Evolutionary conservation across 495 filamentous ascomycete species (phyloP).

Genomic region (Penicillium nucicola): DNA sequence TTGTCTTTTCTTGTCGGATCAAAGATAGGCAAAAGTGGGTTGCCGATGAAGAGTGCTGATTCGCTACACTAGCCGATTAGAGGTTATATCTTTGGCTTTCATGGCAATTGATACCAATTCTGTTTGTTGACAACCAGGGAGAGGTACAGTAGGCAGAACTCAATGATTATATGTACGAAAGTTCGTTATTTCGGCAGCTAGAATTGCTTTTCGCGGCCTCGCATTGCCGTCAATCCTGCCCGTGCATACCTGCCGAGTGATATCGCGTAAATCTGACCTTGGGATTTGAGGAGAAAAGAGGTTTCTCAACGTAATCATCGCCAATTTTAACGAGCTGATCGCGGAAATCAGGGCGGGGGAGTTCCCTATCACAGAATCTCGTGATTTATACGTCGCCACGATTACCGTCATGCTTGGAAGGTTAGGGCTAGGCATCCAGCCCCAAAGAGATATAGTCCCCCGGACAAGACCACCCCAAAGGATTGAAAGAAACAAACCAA

Average conservation of each 20-base stretch:
- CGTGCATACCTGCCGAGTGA: background rate
- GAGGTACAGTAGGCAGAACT: no score
- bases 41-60: constrained; percentile 1
- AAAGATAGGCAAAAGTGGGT: constrained; percentile 4
- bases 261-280: background rate
- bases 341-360: background rate
- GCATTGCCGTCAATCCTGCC: background rate
- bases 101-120: no score
- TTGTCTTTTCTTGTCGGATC: no score
- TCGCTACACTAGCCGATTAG: background rate
- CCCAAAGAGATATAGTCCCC: constrained; percentile 1
- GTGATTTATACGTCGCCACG: background rate
- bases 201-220: background rate
- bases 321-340: background rate
- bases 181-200: background rate
- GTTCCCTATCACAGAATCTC: background rate
- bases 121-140: no score
- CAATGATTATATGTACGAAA: no score
- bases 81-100: no score
- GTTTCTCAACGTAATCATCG: background rate
- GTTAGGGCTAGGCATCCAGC: background rate
- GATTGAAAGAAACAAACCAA: background rate
- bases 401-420: background rate
- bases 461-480: background rate
- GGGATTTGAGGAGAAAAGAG: background rate